Conservation (phyloP, 2,329 filamentous ascomycete species). For the Helicocarpus griseus region DNA sequence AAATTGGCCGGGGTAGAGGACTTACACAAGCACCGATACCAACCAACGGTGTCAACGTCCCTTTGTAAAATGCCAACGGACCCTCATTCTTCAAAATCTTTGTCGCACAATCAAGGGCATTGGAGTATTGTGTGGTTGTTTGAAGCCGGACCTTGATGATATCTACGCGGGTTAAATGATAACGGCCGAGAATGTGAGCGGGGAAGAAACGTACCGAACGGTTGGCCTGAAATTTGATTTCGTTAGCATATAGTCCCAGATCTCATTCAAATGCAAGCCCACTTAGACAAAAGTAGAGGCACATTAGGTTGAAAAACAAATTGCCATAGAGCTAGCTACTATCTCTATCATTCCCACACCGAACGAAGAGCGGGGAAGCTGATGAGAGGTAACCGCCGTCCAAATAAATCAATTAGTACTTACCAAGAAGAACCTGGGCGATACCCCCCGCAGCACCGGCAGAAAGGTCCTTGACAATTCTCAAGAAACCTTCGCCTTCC, state of each 20-base stretch:
- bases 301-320: background rate
- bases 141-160: constrained; percentile 97
- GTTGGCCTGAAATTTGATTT: constrained; percentile 42
- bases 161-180: constrained; percentile 42
- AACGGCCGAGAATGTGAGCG: constrained; percentile 7
- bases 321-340: background rate
- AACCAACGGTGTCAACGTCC: constrained; percentile 85
- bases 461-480: constrained; percentile 80
- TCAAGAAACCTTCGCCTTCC: constrained; percentile 35
- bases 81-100: constrained; percentile 85
- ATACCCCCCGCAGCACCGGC: constrained; percentile 84
- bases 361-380: background rate
- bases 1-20: background rate
- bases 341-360: too few relatives aligned
- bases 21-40: constrained; percentile 89
- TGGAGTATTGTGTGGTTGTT: constrained; percentile 71
- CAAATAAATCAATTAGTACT: constrained; percentile 33
- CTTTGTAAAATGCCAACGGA: constrained; percentile 91
- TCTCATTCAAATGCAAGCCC: background rate
- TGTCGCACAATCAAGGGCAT: constrained; percentile 68
- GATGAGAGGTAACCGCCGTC: background rate
- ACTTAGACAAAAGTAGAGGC: background rate
- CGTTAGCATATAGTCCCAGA: constrained; percentile 18
- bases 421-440: constrained; percentile 88
- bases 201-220: constrained; percentile 45